Conservation (phyloP, 371 early-diverging fungal species). For the Apophysomyces ossiformis region DNA sequence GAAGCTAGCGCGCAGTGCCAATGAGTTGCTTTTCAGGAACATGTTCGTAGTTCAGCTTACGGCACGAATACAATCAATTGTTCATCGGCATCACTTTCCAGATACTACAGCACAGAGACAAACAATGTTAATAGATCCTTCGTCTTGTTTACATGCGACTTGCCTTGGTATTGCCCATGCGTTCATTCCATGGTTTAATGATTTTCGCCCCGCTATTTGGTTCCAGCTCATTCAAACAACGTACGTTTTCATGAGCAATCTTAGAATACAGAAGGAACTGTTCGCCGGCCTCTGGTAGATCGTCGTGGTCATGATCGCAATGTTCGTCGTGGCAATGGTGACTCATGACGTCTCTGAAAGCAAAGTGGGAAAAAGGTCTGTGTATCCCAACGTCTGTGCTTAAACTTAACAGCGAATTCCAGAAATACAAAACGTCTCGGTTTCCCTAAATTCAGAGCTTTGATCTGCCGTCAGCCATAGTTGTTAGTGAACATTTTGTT, state of each 20-base stretch:
- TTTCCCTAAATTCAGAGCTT: no score
- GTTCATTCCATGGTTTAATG: conserved; percentile 86
- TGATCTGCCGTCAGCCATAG: no score
- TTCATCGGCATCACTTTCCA: conserved; percentile 90
- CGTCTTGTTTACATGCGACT: background rate
- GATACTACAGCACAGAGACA: conserved; percentile 45
- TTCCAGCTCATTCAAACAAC: conserved; percentile 81
- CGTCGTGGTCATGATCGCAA: conserved; percentile 84
- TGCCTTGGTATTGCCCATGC: conserved; percentile 73
- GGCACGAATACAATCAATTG: conserved; percentile 90
- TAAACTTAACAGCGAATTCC: no score
- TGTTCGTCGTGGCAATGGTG: conserved; percentile 57
- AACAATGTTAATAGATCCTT: background rate
- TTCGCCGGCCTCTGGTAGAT: conserved; percentile 65
- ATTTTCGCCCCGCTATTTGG: conserved; percentile 72
- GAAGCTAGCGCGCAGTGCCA: conserved; percentile 56
- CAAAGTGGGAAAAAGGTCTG: background rate
- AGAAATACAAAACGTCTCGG: no score
- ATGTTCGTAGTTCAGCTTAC: conserved; percentile 46
- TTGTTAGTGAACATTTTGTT: no score
- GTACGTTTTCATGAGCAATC: conserved; percentile 81
- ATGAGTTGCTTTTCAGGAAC: background rate
- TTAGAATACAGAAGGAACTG: conserved; percentile 81
- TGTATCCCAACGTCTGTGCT: no score
- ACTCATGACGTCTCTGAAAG: conserved; percentile 20